phyloP scores from a whole-genome alignment of 345 rosid genomes.

The Eucalyptus dawsonii region DNA sequence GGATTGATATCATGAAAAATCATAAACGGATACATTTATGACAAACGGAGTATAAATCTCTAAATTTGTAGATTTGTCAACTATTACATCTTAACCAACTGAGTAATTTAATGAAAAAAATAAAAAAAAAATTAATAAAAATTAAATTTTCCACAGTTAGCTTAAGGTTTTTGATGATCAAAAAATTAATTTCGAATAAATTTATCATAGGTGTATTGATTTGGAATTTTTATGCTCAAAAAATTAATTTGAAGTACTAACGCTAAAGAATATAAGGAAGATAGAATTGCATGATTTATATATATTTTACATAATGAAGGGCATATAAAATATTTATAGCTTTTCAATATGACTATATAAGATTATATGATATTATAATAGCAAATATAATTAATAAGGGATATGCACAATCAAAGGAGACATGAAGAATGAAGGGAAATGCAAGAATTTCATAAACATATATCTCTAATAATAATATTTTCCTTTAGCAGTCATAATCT shows the following conservation, averaged over 20 bases:
- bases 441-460: not conserved
- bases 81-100: fast-evolving
- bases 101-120: fast-evolving
- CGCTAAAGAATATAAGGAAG: not conserved
- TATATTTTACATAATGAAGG: not conserved
- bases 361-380: not conserved
- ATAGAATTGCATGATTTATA: not conserved
- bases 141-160: fast-evolving
- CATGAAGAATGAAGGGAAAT: not conserved
- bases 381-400: not conserved
- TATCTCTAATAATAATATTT: not conserved
- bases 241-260: too few species aligned
- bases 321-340: not conserved
- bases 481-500: not conserved
- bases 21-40: fast-evolving
- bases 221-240: fast-evolving
- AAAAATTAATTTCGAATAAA: too few species aligned
- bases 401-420: not conserved
- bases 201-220: too few species aligned
- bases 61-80: fast-evolving
- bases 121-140: fast-evolving
- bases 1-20: fast-evolving
- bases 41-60: fast-evolving
- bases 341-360: not conserved
- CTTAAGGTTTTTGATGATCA: fast-evolving